Evolutionary conservation across 2,329 filamentous ascomycete genomes (phyloP), one percentile per base, ranked within the genome.

Genomic region (Colletotrichum scovillei): DNA sequence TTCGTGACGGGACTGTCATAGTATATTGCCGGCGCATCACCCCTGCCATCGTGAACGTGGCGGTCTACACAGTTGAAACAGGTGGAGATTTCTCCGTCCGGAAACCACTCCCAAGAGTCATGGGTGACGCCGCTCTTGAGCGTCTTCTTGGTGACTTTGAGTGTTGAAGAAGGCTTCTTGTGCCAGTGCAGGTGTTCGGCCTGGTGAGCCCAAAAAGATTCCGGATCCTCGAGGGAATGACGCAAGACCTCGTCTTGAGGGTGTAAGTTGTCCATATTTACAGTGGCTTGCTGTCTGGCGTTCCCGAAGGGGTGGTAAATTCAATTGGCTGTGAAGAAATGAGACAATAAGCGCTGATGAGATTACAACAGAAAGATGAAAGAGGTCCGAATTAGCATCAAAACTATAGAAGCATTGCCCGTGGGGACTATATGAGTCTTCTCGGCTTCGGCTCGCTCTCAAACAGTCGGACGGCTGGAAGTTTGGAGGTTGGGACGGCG

Each of bases 11-110:
- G 94, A 76, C 93, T 96, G 81, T 98, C 95, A 88, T 94, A 98
- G 77, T 93, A 90, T 71, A 98, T 93, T 26, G 95, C 96, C 0
- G 92, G 87, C 63, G 88, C 85, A 58, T 92, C 88, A 16, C 95
- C 95, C 76, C 92, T 87, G n/a, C 95, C 94, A 6, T 90, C 90
- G 46, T 89, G 84, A n/a, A 98, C 95, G 83, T 98, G 95, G 16
- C 95, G 89, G 82, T 98, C 95, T 16, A 98, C 86, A 80, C 95
- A 97, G 81, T 98, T 98, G 86, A 95, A 97, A 77, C 93, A 95
- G 0, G 95, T 98, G 52, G 93, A 97, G 77, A 98, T 94, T 84
- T 97, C 92, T 75, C 95, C 96, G 75, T 91, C 94, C 0, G 94
- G 90, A 77, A 97, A 98, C 96, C 96, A 98, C 75, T 91, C 90